Conservation (phyloP, 2,329 filamentous ascomycete genomes). For the Calcarisporium arbuscula region DNA sequence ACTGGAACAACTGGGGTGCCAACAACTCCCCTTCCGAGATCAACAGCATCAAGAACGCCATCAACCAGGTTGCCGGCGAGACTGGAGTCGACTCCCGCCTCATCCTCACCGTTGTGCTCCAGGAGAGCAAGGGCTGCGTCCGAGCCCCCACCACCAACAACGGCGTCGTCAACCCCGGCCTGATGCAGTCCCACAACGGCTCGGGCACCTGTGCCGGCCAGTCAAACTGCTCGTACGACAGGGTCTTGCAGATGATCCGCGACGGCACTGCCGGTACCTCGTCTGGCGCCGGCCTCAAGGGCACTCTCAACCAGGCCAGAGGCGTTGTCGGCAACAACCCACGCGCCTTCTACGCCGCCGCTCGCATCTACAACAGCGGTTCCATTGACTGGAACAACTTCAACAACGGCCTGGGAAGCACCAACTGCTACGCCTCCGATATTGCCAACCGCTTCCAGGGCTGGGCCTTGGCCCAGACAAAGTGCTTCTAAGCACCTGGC, state of each 20-base stretch:
- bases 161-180: constrained; percentile 35
- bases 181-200: constrained; percentile 33
- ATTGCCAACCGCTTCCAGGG: constrained; percentile 17
- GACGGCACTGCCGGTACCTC: constrained; percentile 37
- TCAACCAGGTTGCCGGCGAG: constrained; percentile 22
- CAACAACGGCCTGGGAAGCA: constrained; percentile 12
- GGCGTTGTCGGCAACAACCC: constrained; percentile 1
- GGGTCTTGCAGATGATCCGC: constrained; percentile 24
- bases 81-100: constrained; percentile 31
- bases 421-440: constrained; percentile 15
- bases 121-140: constrained; percentile 39
- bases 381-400: constrained; percentile 16
- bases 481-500: too few relatives aligned
- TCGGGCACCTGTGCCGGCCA: constrained; percentile 29
- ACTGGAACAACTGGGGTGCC: constrained; percentile 13
- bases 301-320: constrained; percentile 3
- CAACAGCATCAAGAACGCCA: constrained; percentile 15
- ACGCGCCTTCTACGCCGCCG: constrained; percentile 13
- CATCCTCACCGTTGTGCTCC: constrained; percentile 37
- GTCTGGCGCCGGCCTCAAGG: constrained; percentile 32
- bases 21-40: constrained; percentile 9
- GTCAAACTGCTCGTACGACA: constrained; percentile 19
- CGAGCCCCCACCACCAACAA: constrained; percentile 34
- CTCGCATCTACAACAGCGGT: constrained; percentile 17
- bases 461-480: constrained; percentile 15